Evolutionary conservation across 2,329 filamentous ascomycete genomes (phyloP).

Genomic region (Paecilomyces sp.): DNA sequence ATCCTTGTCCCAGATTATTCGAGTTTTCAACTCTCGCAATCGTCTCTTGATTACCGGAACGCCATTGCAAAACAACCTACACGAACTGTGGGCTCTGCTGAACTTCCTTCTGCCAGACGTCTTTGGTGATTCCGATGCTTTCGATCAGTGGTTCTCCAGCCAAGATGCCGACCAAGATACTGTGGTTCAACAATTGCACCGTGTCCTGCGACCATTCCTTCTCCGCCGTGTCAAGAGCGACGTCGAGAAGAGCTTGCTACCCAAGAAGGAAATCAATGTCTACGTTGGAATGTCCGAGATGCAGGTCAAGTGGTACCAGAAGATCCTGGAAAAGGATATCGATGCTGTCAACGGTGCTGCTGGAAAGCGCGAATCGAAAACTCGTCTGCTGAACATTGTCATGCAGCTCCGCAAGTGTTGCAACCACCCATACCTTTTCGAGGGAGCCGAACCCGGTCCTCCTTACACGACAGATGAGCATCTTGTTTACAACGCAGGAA

Average conservation of each 20-base stretch:
- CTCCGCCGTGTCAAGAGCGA: conserved; percentile 94
- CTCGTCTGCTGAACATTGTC: conserved; percentile 91
- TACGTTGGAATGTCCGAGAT: conserved; percentile 99
- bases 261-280: conserved; percentile 95
- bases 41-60: conserved; percentile 93
- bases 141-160: conserved; percentile 95
- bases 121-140: conserved; percentile 92
- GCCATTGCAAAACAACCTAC: conserved; percentile 93
- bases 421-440: conserved; percentile 96
- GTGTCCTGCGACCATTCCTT: conserved; percentile 85
- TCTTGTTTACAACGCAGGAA: conserved; percentile 84
- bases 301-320: conserved; percentile 99
- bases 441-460: conserved; percentile 92
- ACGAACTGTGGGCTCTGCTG: conserved; percentile 94
- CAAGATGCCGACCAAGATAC: conserved; percentile 89
- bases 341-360: conserved; percentile 96
- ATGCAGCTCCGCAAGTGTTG: conserved; percentile 99
- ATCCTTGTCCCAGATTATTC: conserved; percentile 90
- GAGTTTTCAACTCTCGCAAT: conserved; percentile 91
- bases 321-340: conserved; percentile 98
- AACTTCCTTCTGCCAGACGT: conserved; percentile 98
- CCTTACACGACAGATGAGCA: conserved; percentile 98
- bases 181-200: conserved; percentile 91
- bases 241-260: conserved; percentile 93
- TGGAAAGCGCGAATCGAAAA: conserved; percentile 96